A percentile compares a stretch with the other conserved stretches of the same genome.
Conservation (phyloP, 805 yeast species). For the Isabelozyma gotoi region DNA sequence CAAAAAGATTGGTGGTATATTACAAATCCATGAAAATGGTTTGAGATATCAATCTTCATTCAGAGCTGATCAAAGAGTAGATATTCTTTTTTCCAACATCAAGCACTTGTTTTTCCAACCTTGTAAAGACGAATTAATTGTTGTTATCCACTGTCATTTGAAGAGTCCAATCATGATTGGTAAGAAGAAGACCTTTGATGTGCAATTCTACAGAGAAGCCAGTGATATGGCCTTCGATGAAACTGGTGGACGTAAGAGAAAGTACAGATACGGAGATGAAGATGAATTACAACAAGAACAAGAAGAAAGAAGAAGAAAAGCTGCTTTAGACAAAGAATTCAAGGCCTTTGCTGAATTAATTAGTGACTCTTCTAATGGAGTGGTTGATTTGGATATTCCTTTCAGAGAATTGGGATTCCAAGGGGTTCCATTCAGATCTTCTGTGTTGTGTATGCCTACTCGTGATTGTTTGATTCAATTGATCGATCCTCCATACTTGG, state of each 20-base stretch:
- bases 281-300: constrained; percentile 98
- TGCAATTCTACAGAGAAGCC: constrained; percentile 96
- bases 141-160: constrained; percentile 87
- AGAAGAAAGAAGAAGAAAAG: constrained; percentile 92
- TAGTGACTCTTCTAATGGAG: constrained; percentile 81
- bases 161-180: constrained; percentile 94
- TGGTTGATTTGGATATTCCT: constrained; percentile 87
- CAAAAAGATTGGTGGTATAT: constrained; percentile 88
- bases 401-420: constrained; percentile 95
- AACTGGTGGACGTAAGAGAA: constrained; percentile 90
- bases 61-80: constrained; percentile 82
- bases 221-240: constrained; percentile 95
- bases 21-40: constrained; percentile 95
- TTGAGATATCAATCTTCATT: constrained; percentile 86
- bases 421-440: constrained; percentile 95
- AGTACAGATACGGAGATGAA: constrained; percentile 91
- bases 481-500: constrained; percentile 92
- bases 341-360: constrained; percentile 85
- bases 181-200: constrained; percentile 90
- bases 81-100: constrained; percentile 84
- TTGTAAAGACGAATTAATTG: constrained; percentile 90
- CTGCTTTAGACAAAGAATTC: constrained; percentile 88
- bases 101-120: constrained; percentile 95
- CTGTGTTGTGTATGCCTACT: constrained; percentile 94
- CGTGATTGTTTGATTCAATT: constrained; percentile 94